Conservation (phyloP, 176 grass and related monocot species). For the Raddia guianensis region DNA sequence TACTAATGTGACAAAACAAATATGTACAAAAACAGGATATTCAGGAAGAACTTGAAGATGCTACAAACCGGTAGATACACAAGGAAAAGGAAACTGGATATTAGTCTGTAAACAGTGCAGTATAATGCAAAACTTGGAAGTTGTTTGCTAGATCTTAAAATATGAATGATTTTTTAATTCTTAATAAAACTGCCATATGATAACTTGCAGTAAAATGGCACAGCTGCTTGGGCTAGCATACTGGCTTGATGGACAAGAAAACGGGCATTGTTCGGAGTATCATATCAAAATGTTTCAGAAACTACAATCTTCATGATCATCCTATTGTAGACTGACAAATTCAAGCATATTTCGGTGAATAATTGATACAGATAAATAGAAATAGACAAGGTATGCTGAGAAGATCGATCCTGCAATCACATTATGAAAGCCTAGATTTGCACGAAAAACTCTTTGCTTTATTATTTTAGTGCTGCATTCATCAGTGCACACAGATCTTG, state of each 20-base stretch:
- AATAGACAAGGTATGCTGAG: background rate
- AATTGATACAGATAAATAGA: conserved; percentile 2
- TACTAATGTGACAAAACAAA: background rate
- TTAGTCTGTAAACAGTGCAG: conserved; percentile 3
- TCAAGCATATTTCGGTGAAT: background rate
- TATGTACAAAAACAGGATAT: conserved; percentile 11
- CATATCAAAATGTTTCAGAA: background rate
- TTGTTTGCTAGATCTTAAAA: background rate
- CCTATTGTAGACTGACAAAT: background rate
- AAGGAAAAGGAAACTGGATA: conserved; percentile 21
- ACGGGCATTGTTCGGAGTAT: background rate
- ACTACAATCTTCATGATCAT: background rate
- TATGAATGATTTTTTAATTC: background rate
- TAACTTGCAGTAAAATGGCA: conserved; percentile 1
- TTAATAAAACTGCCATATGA: background rate
- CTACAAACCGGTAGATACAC: background rate
- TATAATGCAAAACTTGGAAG: conserved; percentile 7
- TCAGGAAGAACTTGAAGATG: background rate
- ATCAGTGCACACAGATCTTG: background rate
- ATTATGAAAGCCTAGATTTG: background rate
- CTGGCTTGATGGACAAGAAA: background rate
- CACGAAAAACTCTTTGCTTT: background rate
- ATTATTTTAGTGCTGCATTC: conserved; percentile 15
- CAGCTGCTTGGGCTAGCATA: background rate
- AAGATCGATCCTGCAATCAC: background rate